Evolutionary conservation across 176 grass and related monocot species (phyloP).

Genomic region (Musa schizocarpa): DNA sequence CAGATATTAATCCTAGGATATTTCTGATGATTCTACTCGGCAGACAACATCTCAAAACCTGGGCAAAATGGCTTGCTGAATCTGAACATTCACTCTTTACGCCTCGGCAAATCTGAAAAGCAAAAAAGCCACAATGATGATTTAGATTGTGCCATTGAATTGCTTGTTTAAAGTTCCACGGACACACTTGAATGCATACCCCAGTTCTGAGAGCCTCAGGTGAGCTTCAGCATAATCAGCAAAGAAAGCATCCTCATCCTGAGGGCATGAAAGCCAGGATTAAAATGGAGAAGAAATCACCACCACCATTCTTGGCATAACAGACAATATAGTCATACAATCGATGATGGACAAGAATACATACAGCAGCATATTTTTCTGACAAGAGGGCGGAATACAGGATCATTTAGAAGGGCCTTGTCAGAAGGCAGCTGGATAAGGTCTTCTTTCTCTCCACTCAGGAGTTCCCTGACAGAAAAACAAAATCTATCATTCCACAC

Average conservation of each 20-base stretch:
- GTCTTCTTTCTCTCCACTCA: conserved; percentile 10
- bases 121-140: neutral
- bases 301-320: too few relatives aligned
- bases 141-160: neutral
- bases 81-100: neutral
- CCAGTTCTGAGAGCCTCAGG: conserved; percentile 9
- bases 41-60: neutral
- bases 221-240: conserved; percentile 3
- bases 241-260: conserved; percentile 23
- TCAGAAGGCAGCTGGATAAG: conserved; percentile 17
- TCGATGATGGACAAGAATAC: neutral
- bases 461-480: neutral
- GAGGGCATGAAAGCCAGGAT: neutral
- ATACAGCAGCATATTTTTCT: conserved; percentile 16
- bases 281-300: too few relatives aligned
- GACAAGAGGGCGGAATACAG: conserved; percentile 14
- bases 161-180: neutral
- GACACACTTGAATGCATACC: neutral
- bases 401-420: conserved; percentile 10
- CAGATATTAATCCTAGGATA: neutral
- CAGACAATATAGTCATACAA: neutral
- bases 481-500: neutral
- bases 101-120: conserved; percentile 6
- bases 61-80: neutral
- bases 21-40: neutral